Base-by-base conservation (phyloP, 345 rosid genomes). In the Bretschneidera sinensis region DNA sequence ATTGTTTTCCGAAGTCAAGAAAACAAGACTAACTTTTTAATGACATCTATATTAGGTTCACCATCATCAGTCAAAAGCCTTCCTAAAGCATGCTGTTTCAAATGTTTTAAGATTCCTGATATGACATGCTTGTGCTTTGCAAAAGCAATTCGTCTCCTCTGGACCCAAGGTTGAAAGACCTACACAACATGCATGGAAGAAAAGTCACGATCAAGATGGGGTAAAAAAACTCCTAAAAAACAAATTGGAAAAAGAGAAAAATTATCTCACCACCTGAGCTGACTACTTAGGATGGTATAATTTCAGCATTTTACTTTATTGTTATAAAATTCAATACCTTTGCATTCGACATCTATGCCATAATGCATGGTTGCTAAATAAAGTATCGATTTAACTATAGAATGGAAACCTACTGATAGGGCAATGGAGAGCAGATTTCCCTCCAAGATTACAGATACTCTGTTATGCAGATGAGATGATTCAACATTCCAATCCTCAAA, bases 161-260 rank as follows among this genome's bases (percentile, higher is more conserved):
- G 99, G 54, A 94, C 81, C 96, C 88, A 83, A 13, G 99, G 99
- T 77, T 94, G 99, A 69, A 86, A 72, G 28, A 78, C 79, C 83
- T 78, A 60, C 39, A 69, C 25, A 50, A 57, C 24, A 67, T 48
- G 25, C 24, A 48, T 63, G 21, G 67, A 61, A 71, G 59, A 25
- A 72, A 17, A 24, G 50, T 65, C 60, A 60, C 9, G 64, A n/a
- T n/a, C 49, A 68, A 43, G 48, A 35, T 28, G 16, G 9, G 0
- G 53, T 28, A 57, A 18, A 51, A 17, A 51, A 43, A 28, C 51
- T n/a, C n/a, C 50, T 52, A 33, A 24, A 63, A 21, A 10, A 17
- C 21, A 17, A 17, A n/a, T 8, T 19, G 49, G 51, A 2, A 57
- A 34, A 19, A 21, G 1, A 24, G 47, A 19, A 61, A 24, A n/a